Base-by-base conservation (phyloP, 2,329 filamentous ascomycete genomes). In the Westerdykella sp. region DNA sequence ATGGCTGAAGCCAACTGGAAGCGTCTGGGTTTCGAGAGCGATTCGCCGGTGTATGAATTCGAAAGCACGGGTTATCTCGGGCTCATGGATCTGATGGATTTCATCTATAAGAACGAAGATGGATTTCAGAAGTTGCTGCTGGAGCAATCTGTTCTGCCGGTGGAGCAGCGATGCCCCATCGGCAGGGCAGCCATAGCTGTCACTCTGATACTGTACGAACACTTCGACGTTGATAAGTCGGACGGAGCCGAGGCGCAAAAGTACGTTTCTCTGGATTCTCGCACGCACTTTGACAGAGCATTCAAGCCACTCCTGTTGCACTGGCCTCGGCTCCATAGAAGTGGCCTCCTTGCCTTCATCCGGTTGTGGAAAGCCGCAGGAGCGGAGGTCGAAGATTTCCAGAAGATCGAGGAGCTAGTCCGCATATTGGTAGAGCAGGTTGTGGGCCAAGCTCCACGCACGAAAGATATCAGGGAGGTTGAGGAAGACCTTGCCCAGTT, bases 21-120 rank as follows among this genome's bases (percentile, higher is more conserved):
- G 56, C 78, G 90, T 42, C 67, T 98, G 34, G 93, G 93, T 2
- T 98, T 98, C 58, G 85, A 93, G 65, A 84, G 85, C 0, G 93
- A 98, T 67, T 90, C 80, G 53, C 93, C 93, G 3, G 83, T 83
- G 0, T 77, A 78, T 56, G 93, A 98, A 55, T 97, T 98, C 60
- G 83, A 88, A 15, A 74, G 80, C 32, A 85, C 86, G 22, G 93
- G 93, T 0, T 97, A 90, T 63, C 69, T 98, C 42, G 93, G 93
- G 22, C 87, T 98, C 80, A 97, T 98, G 90, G 93, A 98, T 65
- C 69, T 98, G 58, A 87, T 89, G 2, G 90, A 97, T 66, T 98
- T 88, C 63, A 88, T 95, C 39, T 80, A 85, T 59, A 95, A 89
- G 62, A 84, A 95, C 60, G 88, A 95, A 64, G 90, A 96, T 61